A percentile compares a stretch with the other conserved stretches of the same genome.
phyloP scores from a whole-genome alignment of 1,139 yeast species.

The Sugiyamaella xylanicola region DNA sequence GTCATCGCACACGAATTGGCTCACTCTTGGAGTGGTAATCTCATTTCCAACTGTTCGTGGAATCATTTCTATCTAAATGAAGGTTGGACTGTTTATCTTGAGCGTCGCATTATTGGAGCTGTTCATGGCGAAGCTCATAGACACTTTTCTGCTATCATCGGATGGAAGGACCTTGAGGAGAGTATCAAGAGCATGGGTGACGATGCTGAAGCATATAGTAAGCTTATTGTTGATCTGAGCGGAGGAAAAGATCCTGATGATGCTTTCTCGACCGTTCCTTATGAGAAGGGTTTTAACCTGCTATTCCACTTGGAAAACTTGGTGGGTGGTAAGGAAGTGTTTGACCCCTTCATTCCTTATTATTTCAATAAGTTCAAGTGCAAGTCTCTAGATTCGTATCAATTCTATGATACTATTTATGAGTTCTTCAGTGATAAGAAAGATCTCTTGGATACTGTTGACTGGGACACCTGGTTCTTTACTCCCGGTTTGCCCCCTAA shows the following conservation, averaged over 20 bases:
- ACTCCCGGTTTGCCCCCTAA: conserved; percentile 78
- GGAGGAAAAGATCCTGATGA: conserved; percentile 79
- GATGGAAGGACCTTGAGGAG: conserved; percentile 79
- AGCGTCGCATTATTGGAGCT: conserved; percentile 77
- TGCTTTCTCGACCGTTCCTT: conserved; percentile 84
- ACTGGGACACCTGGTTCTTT: conserved; percentile 84
- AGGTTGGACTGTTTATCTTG: conserved; percentile 94
- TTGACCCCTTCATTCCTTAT: conserved; percentile 77
- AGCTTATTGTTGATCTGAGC: conserved; percentile 64
- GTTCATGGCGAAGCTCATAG: conserved; percentile 76
- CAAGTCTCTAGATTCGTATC: conserved; percentile 75
- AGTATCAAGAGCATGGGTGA: conserved; percentile 61
- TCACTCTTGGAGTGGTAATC: conserved; percentile 90
- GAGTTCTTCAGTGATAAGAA: conserved; percentile 53
- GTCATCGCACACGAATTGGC: conserved; percentile 92
- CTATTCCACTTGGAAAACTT: conserved; percentile 70
- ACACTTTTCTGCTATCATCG: conserved; percentile 81
- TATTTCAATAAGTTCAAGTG: conserved; percentile 73
- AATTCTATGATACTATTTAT: conserved; percentile 74
- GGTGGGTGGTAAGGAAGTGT: conserved; percentile 61
- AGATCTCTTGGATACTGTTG: conserved; percentile 61
- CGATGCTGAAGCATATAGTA: conserved; percentile 55
- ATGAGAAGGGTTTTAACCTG: conserved; percentile 86
- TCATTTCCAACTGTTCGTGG: conserved; percentile 89
- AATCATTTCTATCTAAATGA: conserved; percentile 95